Evolutionary conservation across 108 stramenopile genomes (phyloP).

Genomic region (Cyclotella sp.): DNA sequence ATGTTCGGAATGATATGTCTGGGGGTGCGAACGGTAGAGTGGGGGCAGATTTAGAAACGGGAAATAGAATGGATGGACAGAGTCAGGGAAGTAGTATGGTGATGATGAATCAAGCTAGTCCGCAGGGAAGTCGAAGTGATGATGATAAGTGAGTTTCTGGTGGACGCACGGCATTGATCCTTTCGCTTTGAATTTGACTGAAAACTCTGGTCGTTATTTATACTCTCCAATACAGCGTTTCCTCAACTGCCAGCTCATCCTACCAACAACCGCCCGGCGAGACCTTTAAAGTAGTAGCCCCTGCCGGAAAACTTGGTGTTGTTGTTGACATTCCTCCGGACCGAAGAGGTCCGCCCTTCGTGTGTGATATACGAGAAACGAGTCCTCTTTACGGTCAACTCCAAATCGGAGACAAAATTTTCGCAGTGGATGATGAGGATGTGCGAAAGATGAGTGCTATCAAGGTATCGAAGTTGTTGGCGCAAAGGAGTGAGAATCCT

Average conservation of each 20-base stretch:
- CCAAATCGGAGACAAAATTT: slow-evolving; percentile 58
- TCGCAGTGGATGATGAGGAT: slow-evolving; percentile 66
- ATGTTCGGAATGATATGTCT: background rate
- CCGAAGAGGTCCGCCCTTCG: slow-evolving; percentile 23
- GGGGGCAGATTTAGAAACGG: background rate
- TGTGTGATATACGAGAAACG: slow-evolving; percentile 18
- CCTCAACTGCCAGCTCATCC: background rate
- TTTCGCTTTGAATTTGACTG: background rate
- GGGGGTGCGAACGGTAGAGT: background rate
- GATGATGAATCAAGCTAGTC: background rate
- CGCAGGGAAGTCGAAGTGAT: background rate
- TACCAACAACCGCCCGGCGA: background rate
- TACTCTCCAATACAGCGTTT: background rate
- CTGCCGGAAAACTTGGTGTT: slow-evolving; percentile 37
- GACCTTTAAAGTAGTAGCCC: slow-evolving; percentile 20
- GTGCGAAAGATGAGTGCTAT: slow-evolving; percentile 45
- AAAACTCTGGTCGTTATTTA: background rate
- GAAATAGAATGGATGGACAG: background rate
- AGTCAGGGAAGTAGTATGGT: too few relatives aligned
- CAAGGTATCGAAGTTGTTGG: slow-evolving; percentile 42
- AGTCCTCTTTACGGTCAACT: slow-evolving; percentile 58
- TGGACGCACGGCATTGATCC: background rate
- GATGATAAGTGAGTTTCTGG: slow-evolving; percentile 7
- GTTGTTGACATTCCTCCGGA: slow-evolving; percentile 30
- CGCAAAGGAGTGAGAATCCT: slow-evolving; percentile 24